Evolutionary conservation across 2,329 filamentous ascomycete species (phyloP).

Genomic region (Chrysoporthe cubensis): DNA sequence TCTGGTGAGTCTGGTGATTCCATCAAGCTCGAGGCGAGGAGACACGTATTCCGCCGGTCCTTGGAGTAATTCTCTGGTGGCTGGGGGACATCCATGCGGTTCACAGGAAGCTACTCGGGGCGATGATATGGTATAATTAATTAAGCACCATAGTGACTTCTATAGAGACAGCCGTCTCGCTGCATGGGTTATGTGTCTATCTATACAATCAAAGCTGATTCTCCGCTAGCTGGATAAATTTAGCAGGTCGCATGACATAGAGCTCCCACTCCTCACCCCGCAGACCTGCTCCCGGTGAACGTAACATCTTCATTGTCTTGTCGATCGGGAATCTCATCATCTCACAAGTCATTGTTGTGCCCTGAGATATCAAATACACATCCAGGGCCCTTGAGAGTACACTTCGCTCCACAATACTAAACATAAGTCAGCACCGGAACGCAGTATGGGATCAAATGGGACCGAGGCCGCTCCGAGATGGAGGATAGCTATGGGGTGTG

Average conservation of each 20-base stretch:
- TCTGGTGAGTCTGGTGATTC: background rate
- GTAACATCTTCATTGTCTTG: background rate
- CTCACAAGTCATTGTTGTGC: no score
- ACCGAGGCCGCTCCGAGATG: slow-evolving; percentile 45
- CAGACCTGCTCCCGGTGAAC: no score
- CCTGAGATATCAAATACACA: no score
- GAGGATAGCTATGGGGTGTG: slow-evolving; percentile 58
- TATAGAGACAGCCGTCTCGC: background rate
- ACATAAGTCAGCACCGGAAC: background rate
- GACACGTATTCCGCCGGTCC: background rate
- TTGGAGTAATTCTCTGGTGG: background rate
- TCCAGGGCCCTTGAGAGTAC: no score
- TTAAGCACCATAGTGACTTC: background rate
- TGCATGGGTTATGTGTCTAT: background rate
- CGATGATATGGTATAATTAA: background rate
- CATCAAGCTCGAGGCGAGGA: background rate
- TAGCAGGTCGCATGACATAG: background rate
- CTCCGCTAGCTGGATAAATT: background rate
- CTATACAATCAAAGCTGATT: background rate
- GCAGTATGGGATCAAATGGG: slow-evolving; percentile 22
- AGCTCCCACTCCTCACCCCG: background rate
- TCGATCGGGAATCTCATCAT: no score
- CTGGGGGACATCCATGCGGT: no score
- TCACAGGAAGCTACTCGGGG: background rate
- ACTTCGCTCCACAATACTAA: background rate